A percentile compares a stretch with the other conserved stretches of the same genome.
Conservation (phyloP, 371 early-diverging fungal genomes). For the Mortierella sp. region DNA sequence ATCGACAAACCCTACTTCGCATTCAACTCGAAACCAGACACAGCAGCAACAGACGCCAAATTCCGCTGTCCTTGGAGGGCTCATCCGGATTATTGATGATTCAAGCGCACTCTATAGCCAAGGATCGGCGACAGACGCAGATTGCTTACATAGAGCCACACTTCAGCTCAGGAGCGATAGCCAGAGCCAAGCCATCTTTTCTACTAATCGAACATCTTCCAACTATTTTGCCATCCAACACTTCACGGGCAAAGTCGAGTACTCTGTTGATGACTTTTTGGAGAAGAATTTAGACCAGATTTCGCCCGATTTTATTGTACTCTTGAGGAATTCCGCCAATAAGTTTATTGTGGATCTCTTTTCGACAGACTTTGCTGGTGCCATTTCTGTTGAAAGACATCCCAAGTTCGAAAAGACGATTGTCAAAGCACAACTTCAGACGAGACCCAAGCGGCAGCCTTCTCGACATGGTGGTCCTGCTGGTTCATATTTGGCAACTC, state of each 20-base stretch:
- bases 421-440: constrained; percentile 70
- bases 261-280: constrained; percentile 80
- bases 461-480: constrained; percentile 37
- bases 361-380: constrained; percentile 49
- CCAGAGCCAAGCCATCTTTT: constrained; percentile 61
- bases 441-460: constrained; percentile 65
- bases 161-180: constrained; percentile 59
- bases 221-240: constrained; percentile 77
- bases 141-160: constrained; percentile 62
- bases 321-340: constrained; percentile 85
- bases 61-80: constrained; percentile 56
- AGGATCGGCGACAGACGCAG: constrained; percentile 56
- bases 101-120: constrained; percentile 59
- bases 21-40: constrained; percentile 20
- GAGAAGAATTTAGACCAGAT: constrained; percentile 80
- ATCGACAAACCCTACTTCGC: constrained; percentile 11
- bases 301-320: constrained; percentile 85
- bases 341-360: constrained; percentile 73
- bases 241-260: constrained; percentile 79
- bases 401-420: constrained; percentile 71
- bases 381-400: constrained; percentile 68
- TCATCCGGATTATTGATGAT: constrained; percentile 70
- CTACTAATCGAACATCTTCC: constrained; percentile 55
- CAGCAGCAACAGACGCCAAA: constrained; percentile 14
- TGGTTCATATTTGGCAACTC: constrained; percentile 7